Conservation (phyloP, 2,329 filamentous ascomycete species). For the Anthostomella pinea region DNA sequence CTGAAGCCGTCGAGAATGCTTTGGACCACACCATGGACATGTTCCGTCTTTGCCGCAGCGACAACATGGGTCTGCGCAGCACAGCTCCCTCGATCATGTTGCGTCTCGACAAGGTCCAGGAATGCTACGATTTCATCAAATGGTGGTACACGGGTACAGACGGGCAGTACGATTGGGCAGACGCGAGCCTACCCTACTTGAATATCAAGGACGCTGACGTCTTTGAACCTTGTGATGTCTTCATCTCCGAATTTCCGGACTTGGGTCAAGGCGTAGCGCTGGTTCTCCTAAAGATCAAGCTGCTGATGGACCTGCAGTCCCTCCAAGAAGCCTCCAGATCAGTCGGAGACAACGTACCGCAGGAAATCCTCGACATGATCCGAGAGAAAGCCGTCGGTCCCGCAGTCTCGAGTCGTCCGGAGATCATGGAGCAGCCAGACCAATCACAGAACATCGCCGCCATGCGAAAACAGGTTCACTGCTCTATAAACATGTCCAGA, state of each 20-base stretch:
- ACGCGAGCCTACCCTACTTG: constrained; percentile 28
- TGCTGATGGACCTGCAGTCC: constrained; percentile 27
- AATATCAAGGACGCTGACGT: constrained; percentile 19
- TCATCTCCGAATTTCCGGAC: constrained; percentile 2
- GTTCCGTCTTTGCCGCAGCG: constrained; percentile 41
- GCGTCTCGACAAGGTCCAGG: constrained; percentile 47
- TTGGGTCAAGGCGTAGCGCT: constrained; percentile 14
- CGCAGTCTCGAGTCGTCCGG: too few relatives aligned
- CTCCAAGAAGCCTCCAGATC: constrained; percentile 23
- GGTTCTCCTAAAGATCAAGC: constrained; percentile 27
- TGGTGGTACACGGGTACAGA: constrained; percentile 30
- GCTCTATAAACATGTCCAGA: too few relatives aligned
- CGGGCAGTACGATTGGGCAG: constrained; percentile 37
- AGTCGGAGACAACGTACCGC: too few relatives aligned
- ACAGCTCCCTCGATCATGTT: constrained; percentile 41
- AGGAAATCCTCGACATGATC: too few relatives aligned
- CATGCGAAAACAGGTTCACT: too few relatives aligned
- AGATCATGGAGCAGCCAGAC: too few relatives aligned
- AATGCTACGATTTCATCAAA: constrained; percentile 45
- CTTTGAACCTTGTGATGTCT: constrained; percentile 15
- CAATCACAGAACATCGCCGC: too few relatives aligned
- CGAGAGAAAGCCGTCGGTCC: too few relatives aligned
- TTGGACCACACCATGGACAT: constrained; percentile 42
- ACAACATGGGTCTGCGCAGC: constrained; percentile 43
- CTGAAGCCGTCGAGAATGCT: constrained; percentile 35